Base-by-base conservation (phyloP, 2,329 filamentous ascomycete genomes). In the Alternaria conjuncta region DNA sequence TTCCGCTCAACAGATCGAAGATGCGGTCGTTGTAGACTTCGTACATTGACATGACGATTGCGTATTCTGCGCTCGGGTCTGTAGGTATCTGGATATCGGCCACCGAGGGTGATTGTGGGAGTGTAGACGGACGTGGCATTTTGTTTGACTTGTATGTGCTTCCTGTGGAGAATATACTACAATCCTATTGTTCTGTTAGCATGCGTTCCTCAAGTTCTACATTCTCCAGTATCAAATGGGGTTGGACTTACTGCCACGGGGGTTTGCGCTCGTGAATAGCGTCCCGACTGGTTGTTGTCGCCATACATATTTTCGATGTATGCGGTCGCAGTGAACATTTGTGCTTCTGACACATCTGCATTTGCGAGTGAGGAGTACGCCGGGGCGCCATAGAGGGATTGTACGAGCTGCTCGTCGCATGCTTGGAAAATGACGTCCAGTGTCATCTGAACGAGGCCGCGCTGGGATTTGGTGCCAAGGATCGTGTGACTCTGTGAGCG, bases 21-120 rank as follows among this genome's bases (percentile, higher is more conserved):
- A 99, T 98, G 36, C 94, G 90, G 81, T 99, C 95, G 76, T 99
- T 99, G 83, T 99, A 97, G 2, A 99, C 95, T 79, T 99, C 96
- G 80, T 98, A 98, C 94, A 99, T 99, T 57, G 94, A 97, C 21
- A 99, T 86, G 11, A 99, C 84, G 57, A 99, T 89, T 5, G 92
- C 91, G 72, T 97, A 97, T 71, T 97, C 93, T 58, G 90, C 88
- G 20, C 87, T 86, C 1, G 85, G 84, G 65, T 94, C 91, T 51
- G 89, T 84, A 0, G 88, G 85, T 0, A 96, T 85, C 5, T 86
- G 83, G 46, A 97, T 84, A 55, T 89, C 85, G 79, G 89, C 88
- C 56, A 97, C 88, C 67, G 94, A 89, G 9, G 95, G 95, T 6
- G 85, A 82, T 61, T 91, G 88, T 1, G 94, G 92, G 6, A 96